Base-by-base conservation (phyloP, 192 early-diverging fungal species). In the Entomortierella lignicola region DNA sequence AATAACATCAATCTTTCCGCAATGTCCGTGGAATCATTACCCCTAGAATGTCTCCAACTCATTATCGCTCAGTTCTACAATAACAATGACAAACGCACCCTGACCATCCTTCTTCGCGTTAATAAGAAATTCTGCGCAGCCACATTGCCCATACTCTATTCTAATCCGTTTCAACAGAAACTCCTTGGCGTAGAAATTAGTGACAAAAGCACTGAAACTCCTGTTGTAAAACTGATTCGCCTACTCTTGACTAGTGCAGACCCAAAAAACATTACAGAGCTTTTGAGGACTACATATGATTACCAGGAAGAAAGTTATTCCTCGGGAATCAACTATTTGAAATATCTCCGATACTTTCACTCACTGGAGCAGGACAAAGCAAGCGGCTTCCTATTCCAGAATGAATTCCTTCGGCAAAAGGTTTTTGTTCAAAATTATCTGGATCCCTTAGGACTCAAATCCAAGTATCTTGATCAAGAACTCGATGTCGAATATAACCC, bases 311-410 rank as follows among this genome's bases (percentile, higher is more conserved):
- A 64, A 15, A 15, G 0, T 15, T 1, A 8, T 2, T 20, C 62
- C 20, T 69, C 66, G 1, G 57, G 66, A 26, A 70, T 70, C 59
- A 53, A 70, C 58, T 70, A 70, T 23, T 30, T 70, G 18, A 20
- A 6, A 6, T 70, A 55, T 42, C 51, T 70, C 5, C 68, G 37
- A 8, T 41, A 70, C 51, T 55, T 70, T 18, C 23, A 60, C 32
- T 52, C 29, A 4, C 31, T 55, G 2, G 51, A 43, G 39, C 8
- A 12, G 6, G 17, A 55, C 11, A 17, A 34, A n/a, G 11, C 10
- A 15, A 23, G 26, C 12, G 1, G 7, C 25, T 20, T 41, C 4
- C 1, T 54, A 5, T 43, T 55, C 15, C 63, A 27, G 13, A 67
- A 67, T 17, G 23, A 30, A 1, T 31, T 18, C 17, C 26, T 58